Conservation (phyloP, 257 asterid genomes). For the Lantana camara region DNA sequence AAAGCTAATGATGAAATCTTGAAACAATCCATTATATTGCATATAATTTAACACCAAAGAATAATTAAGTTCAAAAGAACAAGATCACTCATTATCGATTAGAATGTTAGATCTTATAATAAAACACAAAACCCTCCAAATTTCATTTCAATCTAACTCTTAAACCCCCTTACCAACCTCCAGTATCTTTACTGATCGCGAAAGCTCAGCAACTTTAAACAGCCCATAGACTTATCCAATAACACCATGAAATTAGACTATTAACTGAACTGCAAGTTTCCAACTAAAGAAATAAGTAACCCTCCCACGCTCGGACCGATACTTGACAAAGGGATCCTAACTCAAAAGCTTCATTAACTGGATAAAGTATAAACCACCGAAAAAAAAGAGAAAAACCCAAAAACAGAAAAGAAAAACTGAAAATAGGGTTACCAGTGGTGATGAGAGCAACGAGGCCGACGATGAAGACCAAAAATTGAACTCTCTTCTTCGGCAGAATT, state of each 20-base stretch:
- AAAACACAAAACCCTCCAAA: not conserved
- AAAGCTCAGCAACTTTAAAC: not conserved
- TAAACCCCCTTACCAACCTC: constrained; percentile 12
- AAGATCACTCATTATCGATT: not conserved
- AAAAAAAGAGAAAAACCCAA: too few species aligned
- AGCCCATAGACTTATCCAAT: too few species aligned
- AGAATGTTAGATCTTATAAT: not conserved
- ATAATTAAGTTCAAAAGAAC: not conserved
- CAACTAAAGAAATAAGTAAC: too few species aligned
- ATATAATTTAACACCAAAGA: not conserved
- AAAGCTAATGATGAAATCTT: not conserved
- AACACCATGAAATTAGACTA: too few species aligned
- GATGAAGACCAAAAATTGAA: constrained; percentile 61
- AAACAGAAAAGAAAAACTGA: not conserved
- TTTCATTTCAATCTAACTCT: not conserved
- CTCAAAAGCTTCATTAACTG: too few species aligned
- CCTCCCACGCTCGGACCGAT: too few species aligned
- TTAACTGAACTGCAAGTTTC: not conserved
- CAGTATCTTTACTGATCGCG: not conserved
- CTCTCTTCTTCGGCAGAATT: constrained; percentile 68
- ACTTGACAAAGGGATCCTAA: too few species aligned
- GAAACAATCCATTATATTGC: not conserved
- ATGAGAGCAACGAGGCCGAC: constrained; percentile 66
- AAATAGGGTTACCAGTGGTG: constrained; percentile 53
- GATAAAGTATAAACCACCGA: not conserved